Conservation (phyloP, 371 early-diverging fungal species). For the Umbelopsis sp. region DNA sequence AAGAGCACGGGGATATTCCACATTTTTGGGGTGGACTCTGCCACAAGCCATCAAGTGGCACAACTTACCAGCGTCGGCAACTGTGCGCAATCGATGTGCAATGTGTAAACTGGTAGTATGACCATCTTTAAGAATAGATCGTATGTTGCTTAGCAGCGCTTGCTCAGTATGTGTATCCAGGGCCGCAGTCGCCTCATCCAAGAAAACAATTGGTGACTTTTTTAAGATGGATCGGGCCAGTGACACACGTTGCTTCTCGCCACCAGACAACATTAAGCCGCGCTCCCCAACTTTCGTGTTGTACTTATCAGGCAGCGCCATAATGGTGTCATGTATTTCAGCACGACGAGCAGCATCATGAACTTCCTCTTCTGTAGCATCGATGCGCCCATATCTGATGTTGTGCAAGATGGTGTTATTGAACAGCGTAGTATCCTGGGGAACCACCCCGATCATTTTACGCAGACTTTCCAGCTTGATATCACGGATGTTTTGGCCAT, state of each 20-base stretch:
- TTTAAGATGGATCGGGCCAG: slow-evolving; percentile 81
- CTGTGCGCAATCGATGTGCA: slow-evolving; percentile 81
- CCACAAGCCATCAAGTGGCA: background rate
- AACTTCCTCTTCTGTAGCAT: slow-evolving; percentile 68
- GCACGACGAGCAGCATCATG: slow-evolving; percentile 81
- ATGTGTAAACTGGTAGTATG: slow-evolving; percentile 76
- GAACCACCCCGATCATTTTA: slow-evolving; percentile 76
- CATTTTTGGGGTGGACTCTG: too few species aligned
- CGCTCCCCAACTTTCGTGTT: slow-evolving; percentile 93
- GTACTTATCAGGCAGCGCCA: slow-evolving; percentile 75
- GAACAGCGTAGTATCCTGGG: slow-evolving; percentile 87
- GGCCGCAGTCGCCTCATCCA: slow-evolving; percentile 96
- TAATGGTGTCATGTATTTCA: slow-evolving; percentile 74
- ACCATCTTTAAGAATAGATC: slow-evolving; percentile 64
- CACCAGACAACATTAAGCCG: slow-evolving; percentile 86
- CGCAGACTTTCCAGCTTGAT: slow-evolving; percentile 76
- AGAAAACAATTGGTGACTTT: slow-evolving; percentile 76
- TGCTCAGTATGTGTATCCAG: slow-evolving; percentile 91
- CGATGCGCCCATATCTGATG: slow-evolving; percentile 71
- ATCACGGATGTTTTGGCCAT: slow-evolving; percentile 76
- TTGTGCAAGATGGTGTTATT: slow-evolving; percentile 85
- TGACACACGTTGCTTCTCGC: slow-evolving; percentile 77
- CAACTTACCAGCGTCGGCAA: slow-evolving; percentile 72
- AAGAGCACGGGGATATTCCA: background rate
- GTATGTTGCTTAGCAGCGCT: slow-evolving; percentile 76